Conservation (phyloP, 2,329 filamentous ascomycete species). For the Ophiostoma australiae region DNA sequence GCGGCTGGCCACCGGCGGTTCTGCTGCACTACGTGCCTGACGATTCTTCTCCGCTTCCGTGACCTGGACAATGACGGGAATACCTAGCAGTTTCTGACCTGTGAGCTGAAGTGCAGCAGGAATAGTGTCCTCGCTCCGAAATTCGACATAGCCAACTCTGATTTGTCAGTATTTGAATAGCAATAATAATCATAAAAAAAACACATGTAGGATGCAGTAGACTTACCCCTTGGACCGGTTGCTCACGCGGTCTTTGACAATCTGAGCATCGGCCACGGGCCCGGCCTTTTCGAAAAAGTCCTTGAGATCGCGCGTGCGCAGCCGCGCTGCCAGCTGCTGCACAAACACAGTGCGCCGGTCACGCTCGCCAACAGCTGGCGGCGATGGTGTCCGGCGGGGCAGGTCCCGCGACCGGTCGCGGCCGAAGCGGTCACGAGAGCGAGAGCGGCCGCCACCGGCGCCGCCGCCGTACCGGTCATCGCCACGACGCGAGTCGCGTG, state of each 20-base stretch:
- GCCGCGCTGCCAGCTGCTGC: conserved; percentile 90
- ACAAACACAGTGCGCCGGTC: conserved; percentile 97
- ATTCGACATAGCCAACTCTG: conserved; percentile 98
- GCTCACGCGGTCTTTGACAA: conserved; percentile 95
- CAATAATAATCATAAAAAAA: neutral
- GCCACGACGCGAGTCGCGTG: conserved; percentile 43
- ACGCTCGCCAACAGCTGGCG: conserved; percentile 81
- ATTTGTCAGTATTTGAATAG: conserved; percentile 23
- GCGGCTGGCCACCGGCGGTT: conserved; percentile 54
- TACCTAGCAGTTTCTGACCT: conserved; percentile 96
- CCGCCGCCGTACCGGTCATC: conserved; percentile 23
- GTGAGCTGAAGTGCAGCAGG: conserved; percentile 93
- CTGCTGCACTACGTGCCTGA: conserved; percentile 67
- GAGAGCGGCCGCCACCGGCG: conserved; percentile 11
- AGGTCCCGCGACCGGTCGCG: conserved; percentile 40
- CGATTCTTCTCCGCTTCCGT: conserved; percentile 99
- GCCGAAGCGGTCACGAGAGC: conserved; percentile 20
- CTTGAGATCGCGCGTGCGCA: conserved; percentile 87
- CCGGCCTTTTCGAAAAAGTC: conserved; percentile 94
- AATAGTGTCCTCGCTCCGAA: conserved; percentile 92
- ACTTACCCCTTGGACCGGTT: conserved; percentile 93
- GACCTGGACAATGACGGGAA: conserved; percentile 95
- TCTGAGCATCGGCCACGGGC: conserved; percentile 93
- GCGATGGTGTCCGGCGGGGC: conserved; percentile 14
- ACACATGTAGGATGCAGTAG: neutral